Conservation (phyloP, 2,329 filamentous ascomycete genomes). For the Chalaropsis ovoidea region DNA sequence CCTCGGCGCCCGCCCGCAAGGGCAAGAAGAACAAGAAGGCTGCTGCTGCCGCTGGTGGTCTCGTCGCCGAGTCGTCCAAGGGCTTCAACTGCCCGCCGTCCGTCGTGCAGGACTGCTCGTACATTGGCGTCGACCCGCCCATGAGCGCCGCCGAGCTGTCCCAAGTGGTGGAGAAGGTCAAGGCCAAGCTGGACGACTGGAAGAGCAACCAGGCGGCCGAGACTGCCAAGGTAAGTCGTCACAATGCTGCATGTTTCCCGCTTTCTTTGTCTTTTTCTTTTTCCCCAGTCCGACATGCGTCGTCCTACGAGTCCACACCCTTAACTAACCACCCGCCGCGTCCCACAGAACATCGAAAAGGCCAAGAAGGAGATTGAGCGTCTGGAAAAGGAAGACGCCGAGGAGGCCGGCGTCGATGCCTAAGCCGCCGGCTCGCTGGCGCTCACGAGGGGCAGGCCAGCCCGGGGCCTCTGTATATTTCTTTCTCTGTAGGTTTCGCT, state of each 20-base stretch:
- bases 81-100: conserved; percentile 78
- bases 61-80: conserved; percentile 39
- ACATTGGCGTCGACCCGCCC: conserved; percentile 77
- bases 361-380: conserved; percentile 91
- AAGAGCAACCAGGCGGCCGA: conserved; percentile 81
- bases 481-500: background rate
- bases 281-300: too few species aligned
- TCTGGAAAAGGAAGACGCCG: conserved; percentile 54
- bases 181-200: conserved; percentile 84
- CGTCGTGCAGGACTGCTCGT: conserved; percentile 80
- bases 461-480: background rate
- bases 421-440: background rate
- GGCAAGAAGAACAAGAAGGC: conserved; percentile 75
- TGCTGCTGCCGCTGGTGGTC: conserved; percentile 33
- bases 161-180: conserved; percentile 72
- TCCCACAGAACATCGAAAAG: conserved; percentile 78
- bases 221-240: conserved; percentile 68
- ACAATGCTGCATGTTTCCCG: conserved; percentile 25
- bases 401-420: conserved; percentile 27
- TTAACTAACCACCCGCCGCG: conserved; percentile 29
- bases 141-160: conserved; percentile 78
- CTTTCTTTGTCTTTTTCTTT: background rate
- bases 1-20: conserved; percentile 63
- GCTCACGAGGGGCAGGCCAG: too few species aligned
- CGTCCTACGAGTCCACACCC: too few species aligned